Evolutionary conservation across 1,139 yeast genomes (phyloP), one percentile per base, ranked within the genome.

Genomic region (Kluyveromyces sp.): DNA sequence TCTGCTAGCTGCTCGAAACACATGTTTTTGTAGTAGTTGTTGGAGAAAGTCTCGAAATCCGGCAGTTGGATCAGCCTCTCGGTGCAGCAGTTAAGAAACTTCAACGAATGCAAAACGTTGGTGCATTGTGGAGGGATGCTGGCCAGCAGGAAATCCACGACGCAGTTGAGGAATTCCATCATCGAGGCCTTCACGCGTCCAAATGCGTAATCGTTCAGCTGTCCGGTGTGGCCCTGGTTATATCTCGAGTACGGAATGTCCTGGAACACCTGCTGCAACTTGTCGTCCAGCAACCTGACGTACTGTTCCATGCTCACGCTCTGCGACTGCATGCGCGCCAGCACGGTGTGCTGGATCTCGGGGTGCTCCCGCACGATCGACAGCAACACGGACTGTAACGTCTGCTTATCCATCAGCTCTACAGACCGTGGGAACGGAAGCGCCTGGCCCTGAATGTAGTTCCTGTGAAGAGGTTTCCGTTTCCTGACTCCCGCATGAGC

Each of bases 1-100:
- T 77, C 75, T 29, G 85, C 76, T 18, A 92, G 68, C 61, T 87
- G 94, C 54, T 86, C 94, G 59, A 82, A 79, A 33, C 95, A 92
- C 58, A 82, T 71, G 50, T 71, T 70, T 54, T 77, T 77, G 54
- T 80, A 83, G 58, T 84, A 83, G 61, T 83, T 87, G 63, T 83
- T 84, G 52, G 83, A 81, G 40, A 75, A 70, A 47, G 80, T 77
- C 41, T 77, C 63, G 69, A 94, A 89, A 41, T 74, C 73, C 12
- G 97, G 97, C 47, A 87, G 67, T 46, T 73, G 74, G 50, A 78
- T 78, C 48, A 88, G 71, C 47, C 85, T 65, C 41, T 68, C 68
- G 1, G 94, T 80, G 40, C 87, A 77, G 34, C 73, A 72, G 56
- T 83, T 83, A 49, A 87, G 70, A 55, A 85, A 86, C 41, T 73